Base-by-base conservation (phyloP, 495 filamentous ascomycete genomes). In the Neurospora tetrasperma region DNA sequence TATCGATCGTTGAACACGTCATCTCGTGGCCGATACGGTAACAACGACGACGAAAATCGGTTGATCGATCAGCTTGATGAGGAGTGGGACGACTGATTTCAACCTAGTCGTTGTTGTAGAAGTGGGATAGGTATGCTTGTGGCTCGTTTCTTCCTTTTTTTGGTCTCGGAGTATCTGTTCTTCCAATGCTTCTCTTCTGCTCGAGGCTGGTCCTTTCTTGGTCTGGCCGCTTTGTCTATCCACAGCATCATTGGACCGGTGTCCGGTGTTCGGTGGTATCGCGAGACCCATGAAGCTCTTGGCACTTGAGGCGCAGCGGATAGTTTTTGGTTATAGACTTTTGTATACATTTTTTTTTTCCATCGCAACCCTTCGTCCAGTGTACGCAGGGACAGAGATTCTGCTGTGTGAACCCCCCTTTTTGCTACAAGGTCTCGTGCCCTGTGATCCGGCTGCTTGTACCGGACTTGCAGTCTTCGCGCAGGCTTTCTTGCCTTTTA, bases 21-120 rank as follows among this genome's bases (percentile, higher is more conserved):
- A 35, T 85, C 82, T 42, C 77, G 79, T 44, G 81, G 84, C 54
- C 79, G 85, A 62, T 83, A 82, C 71, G 76, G 85, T 18, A 85
- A 84, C 68, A 78, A 90, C 0, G 96, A 98, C 54, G 94, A 92
- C 69, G 96, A 97, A 80, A 98, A 99, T 82, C 84, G 93, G 72
- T 82, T 98, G 75, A 98, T 99, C 77, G 96, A 99, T 82, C 93
- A 97, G 79, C 86, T 97, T 69, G 96, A 99, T 79, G 96, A 98
- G 80, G 94, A 98, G 79, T 98, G 88, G 88, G 88, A 88, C 71
- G 88, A 89, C 73, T 88, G 69, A 78, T 69, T 27, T 35, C 0
- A 0, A 66, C 8, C 5, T 9, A 3, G 12, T 62, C 14, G 0
- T 18, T 31, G 54, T 31, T 14, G 54, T 66, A 31, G 12, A 16